These are phyloP conservation scores for Mucor mucedo DNA, from an alignment of 371 early-diverging fungal species.

Conservation along the genomic window DNA sequence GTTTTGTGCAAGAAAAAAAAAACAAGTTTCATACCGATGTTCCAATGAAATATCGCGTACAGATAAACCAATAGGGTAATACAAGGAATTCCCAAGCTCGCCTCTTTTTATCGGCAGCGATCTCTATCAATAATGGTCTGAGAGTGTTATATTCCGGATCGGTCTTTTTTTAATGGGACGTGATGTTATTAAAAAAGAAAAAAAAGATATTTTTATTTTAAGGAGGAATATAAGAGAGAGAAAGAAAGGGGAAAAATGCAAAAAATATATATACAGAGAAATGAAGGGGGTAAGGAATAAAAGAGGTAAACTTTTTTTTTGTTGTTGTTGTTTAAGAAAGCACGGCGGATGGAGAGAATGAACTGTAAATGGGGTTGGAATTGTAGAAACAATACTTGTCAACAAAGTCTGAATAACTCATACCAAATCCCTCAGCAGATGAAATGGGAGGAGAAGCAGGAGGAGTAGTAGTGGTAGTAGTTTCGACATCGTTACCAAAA, in stretches of 20 bases:
- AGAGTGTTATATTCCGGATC: constrained; percentile 6
- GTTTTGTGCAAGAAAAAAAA: constrained; percentile 11
- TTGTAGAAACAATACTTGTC: constrained; percentile 68
- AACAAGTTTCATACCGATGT: constrained; percentile 8
- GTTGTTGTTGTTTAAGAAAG: constrained; percentile 25
- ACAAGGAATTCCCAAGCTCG: not conserved
- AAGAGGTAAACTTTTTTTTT: constrained; percentile 2
- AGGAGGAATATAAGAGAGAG: not conserved
- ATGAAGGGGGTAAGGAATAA: constrained; percentile 5
- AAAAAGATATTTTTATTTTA: not conserved
- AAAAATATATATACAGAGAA: constrained; percentile 10
- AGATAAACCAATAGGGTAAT: not conserved
- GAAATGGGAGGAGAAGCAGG: constrained; percentile 10
- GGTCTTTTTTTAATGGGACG: not conserved
- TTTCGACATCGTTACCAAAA: constrained; percentile 10
- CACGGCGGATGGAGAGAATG: constrained; percentile 36
- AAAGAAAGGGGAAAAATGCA: constrained; percentile 7
- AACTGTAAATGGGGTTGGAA: constrained; percentile 30
- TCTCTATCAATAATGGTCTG: constrained; percentile 16
- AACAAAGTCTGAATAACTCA: constrained; percentile 57
- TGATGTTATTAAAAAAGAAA: not conserved
- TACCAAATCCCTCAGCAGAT: constrained; percentile 27
- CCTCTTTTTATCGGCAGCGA: constrained; percentile 16
- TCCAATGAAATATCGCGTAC: not conserved
- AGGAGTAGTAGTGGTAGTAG: constrained; percentile 8